Evolutionary conservation across 2,329 filamentous ascomycete species (phyloP).

Genomic region (Stylonectria norvegica): DNA sequence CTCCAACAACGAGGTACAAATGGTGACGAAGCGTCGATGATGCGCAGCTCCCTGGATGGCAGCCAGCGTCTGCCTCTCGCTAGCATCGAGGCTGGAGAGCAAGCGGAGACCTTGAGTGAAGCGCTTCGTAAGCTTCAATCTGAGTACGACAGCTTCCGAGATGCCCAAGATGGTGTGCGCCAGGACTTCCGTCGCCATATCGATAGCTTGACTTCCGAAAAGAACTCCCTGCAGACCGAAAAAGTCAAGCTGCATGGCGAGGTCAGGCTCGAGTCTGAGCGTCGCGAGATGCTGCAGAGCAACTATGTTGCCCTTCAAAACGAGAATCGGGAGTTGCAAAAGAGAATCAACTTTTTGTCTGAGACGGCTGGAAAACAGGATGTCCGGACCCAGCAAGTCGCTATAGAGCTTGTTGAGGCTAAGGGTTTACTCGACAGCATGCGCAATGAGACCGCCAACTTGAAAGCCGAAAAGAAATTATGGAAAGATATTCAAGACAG

Average conservation of each 20-base stretch:
- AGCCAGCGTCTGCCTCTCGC: conserved; percentile 51
- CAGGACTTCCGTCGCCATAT: conserved; percentile 81
- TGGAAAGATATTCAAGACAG: conserved; percentile 93
- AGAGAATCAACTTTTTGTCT: conserved; percentile 70
- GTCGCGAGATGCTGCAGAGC: conserved; percentile 83
- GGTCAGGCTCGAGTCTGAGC: conserved; percentile 74
- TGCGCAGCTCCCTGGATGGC: conserved; percentile 68
- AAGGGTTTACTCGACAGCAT: conserved; percentile 79
- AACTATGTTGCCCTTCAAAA: conserved; percentile 81
- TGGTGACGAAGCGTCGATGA: conserved; percentile 62
- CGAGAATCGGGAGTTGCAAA: conserved; percentile 84
- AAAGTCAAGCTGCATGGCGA: conserved; percentile 78
- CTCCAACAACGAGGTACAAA: conserved; percentile 67
- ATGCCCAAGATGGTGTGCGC: conserved; percentile 78
- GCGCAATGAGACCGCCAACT: conserved; percentile 84
- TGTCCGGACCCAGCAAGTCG: conserved; percentile 82
- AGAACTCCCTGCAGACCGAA: conserved; percentile 77
- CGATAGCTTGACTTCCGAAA: conserved; percentile 76
- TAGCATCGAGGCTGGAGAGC: conserved; percentile 55
- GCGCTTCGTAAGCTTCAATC: conserved; percentile 82
- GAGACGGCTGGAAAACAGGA: conserved; percentile 89
- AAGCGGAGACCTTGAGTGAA: conserved; percentile 63
- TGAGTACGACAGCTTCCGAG: conserved; percentile 85
- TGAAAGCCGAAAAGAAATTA: conserved; percentile 91
- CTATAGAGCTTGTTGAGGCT: conserved; percentile 87